These are phyloP conservation scores for Hyparrhenia diplandra DNA, from an alignment of 176 grass and related monocot genomes.

Conservation along the genomic window DNA sequence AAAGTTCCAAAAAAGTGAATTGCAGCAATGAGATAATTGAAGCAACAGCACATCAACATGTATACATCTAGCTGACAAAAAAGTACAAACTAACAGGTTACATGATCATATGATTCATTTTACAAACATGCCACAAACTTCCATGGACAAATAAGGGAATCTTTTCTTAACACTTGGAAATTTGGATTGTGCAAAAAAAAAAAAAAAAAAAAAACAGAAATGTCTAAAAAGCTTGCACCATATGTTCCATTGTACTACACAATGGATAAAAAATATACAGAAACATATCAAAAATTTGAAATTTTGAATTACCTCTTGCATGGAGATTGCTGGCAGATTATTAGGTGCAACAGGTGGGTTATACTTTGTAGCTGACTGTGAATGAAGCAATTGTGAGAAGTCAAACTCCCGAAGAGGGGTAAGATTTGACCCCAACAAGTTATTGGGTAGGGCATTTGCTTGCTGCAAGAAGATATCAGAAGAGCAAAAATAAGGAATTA, in stretches of 20 bases:
- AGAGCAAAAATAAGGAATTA: slow-evolving; percentile 19
- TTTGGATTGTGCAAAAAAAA: neutral
- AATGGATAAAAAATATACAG: slow-evolving; percentile 12
- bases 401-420: slow-evolving; percentile 74
- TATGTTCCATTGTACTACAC: neutral
- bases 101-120: slow-evolving; percentile 6
- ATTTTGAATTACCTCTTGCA: slow-evolving; percentile 60
- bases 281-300: neutral
- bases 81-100: neutral
- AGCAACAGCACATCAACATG: neutral
- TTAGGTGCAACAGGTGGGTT: slow-evolving; percentile 57
- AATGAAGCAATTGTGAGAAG: slow-evolving; percentile 61
- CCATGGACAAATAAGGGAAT: neutral
- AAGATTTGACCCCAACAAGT: slow-evolving; percentile 60
- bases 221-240: neutral
- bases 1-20: slow-evolving; percentile 19
- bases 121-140: neutral
- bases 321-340: slow-evolving; percentile 56
- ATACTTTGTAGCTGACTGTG: slow-evolving; percentile 73
- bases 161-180: neutral
- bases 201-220: too few species aligned
- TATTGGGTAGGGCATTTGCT: slow-evolving; percentile 68
- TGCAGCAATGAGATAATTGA: slow-evolving; percentile 19
- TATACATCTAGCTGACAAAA: neutral
- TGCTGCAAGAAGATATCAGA: slow-evolving; percentile 54